Conservation (phyloP, 2,329 filamentous ascomycete genomes). For the Cryphonectria parasitica region DNA sequence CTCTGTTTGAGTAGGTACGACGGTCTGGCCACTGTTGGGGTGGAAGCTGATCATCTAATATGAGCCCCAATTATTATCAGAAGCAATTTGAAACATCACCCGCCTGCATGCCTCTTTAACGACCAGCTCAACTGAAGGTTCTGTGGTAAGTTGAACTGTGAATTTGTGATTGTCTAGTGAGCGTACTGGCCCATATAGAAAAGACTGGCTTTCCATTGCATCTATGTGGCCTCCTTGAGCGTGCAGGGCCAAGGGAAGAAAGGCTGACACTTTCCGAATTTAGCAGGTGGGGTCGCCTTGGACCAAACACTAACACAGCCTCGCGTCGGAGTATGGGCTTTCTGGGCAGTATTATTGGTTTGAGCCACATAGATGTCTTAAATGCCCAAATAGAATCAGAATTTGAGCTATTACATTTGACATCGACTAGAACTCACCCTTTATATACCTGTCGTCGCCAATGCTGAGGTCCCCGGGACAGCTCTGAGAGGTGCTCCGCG, state of each 20-base stretch:
- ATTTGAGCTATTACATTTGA: not conserved
- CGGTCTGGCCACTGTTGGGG: no score
- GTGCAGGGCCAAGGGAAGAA: not conserved
- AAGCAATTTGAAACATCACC: not conserved
- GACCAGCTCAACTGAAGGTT: not conserved
- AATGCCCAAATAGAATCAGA: not conserved
- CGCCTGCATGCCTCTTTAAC: not conserved
- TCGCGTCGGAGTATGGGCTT: not conserved
- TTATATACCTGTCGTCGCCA: not conserved
- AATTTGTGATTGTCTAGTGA: not conserved
- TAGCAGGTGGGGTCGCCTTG: conserved; percentile 7
- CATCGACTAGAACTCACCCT: not conserved
- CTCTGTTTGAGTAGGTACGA: not conserved
- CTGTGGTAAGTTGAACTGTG: not conserved
- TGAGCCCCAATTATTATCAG: not conserved
- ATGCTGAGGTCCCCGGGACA: not conserved
- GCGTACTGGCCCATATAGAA: not conserved
- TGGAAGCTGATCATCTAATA: not conserved
- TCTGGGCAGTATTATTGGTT: not conserved
- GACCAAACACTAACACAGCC: conserved; percentile 12
- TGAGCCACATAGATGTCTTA: not conserved
- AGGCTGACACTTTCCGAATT: conserved; percentile 17
- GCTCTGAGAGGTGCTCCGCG: not conserved
- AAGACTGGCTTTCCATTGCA: not conserved
- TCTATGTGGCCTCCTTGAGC: not conserved